Percentiles rank a stretch among this genome's conserved stretches.
Evolutionary conservation across 805 yeast genomes (phyloP).

Genomic region (Starmerella asiatica): DNA sequence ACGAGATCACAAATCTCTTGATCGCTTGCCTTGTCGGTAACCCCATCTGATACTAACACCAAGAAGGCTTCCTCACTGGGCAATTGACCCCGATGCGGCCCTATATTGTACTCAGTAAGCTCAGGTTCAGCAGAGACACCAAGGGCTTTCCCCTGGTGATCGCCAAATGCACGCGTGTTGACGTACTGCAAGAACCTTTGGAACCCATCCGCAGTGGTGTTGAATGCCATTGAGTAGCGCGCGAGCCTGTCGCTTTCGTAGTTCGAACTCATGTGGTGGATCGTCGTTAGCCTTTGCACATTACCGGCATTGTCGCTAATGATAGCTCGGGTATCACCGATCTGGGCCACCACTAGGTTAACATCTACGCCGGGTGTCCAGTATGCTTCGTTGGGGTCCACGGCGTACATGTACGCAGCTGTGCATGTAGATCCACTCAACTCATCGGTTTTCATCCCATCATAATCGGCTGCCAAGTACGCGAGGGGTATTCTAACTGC

Average conservation of each 20-base stretch:
- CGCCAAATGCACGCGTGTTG: slow-evolving; percentile 92
- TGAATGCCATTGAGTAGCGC: slow-evolving; percentile 46
- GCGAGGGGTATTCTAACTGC: slow-evolving; percentile 48
- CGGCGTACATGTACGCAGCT: slow-evolving; percentile 43
- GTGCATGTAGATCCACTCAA: slow-evolving; percentile 60
- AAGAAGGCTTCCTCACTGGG: slow-evolving; percentile 85
- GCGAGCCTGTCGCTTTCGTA: slow-evolving; percentile 61
- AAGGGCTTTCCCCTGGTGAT: slow-evolving; percentile 57
- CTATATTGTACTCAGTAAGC: slow-evolving; percentile 28
- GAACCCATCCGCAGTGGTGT: slow-evolving; percentile 87
- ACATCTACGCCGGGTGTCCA: slow-evolving; percentile 56
- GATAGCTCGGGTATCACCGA: slow-evolving; percentile 84
- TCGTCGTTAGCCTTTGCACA: slow-evolving; percentile 63
- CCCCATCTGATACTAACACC: slow-evolving; percentile 77
- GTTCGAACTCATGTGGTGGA: slow-evolving; percentile 80
- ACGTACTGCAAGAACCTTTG: slow-evolving; percentile 72
- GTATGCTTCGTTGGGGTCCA: slow-evolving; percentile 29
- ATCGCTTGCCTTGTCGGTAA: slow-evolving; percentile 64
- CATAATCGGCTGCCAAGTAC: slow-evolving; percentile 52
- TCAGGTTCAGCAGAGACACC: slow-evolving; percentile 94
- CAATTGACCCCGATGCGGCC: slow-evolving; percentile 22
- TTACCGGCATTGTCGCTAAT: slow-evolving; percentile 69
- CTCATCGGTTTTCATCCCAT: slow-evolving; percentile 28
- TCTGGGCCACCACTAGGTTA: slow-evolving; percentile 66
- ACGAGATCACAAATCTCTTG: slow-evolving; percentile 85